phyloP scores from a whole-genome alignment of 2,329 filamentous ascomycete species.

The Beauveria sp. region DNA sequence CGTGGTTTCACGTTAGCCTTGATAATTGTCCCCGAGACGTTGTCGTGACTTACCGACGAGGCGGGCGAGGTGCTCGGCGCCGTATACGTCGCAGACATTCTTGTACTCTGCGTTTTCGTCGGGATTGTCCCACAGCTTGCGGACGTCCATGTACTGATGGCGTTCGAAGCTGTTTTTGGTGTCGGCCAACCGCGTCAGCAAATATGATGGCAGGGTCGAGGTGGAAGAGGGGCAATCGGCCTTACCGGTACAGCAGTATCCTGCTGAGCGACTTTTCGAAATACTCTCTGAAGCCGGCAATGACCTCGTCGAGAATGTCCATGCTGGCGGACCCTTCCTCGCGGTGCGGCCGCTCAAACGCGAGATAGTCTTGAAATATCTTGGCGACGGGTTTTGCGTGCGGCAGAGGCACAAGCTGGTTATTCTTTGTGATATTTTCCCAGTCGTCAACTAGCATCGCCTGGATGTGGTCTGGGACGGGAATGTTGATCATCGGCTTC shows the following conservation, averaged over 20 bases:
- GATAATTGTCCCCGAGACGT: neutral
- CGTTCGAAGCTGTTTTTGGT: constrained; percentile 67
- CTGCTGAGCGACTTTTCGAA: constrained; percentile 86
- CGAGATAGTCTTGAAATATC: constrained; percentile 75
- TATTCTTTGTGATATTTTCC: constrained; percentile 96
- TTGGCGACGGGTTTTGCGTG: constrained; percentile 64
- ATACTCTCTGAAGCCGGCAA: constrained; percentile 81
- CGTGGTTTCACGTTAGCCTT: constrained; percentile 1
- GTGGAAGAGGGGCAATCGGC: neutral
- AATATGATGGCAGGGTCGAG: neutral
- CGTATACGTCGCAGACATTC: constrained; percentile 73
- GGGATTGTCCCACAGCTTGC: constrained; percentile 58
- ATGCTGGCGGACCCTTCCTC: constrained; percentile 60
- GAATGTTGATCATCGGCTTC: constrained; percentile 77
- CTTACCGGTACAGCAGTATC: constrained; percentile 73
- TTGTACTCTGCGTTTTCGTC: constrained; percentile 62
- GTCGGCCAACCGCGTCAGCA: constrained; percentile 12
- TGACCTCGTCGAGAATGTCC: constrained; percentile 84
- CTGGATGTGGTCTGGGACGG: constrained; percentile 84
- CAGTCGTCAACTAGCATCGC: constrained; percentile 93
- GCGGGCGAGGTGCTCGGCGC: constrained; percentile 83
- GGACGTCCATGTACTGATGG: constrained; percentile 73
- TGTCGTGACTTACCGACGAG: constrained; percentile 62
- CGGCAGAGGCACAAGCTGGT: constrained; percentile 80
- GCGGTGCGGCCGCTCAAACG: constrained; percentile 60